These are phyloP conservation scores for Speleostelium caveatum DNA, from an alignment of 78 protist species.

Conservation along the genomic window DNA sequence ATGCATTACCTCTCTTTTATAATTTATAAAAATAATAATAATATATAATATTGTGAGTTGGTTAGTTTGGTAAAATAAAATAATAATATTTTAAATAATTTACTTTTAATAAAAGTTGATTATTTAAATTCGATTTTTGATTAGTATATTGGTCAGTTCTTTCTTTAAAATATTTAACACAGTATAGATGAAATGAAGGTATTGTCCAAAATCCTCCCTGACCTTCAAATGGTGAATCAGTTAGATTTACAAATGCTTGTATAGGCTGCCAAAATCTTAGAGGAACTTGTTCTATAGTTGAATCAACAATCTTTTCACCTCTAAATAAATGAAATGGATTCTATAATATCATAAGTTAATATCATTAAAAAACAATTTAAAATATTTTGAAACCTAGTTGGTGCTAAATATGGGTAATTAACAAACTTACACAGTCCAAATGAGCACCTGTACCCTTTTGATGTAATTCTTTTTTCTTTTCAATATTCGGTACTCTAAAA, in stretches of 20 bases:
- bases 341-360: neutral
- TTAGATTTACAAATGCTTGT: slow-evolving; percentile 51
- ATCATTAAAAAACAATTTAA: neutral
- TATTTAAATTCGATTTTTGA: neutral
- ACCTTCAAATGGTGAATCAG: slow-evolving; percentile 1
- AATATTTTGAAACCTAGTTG: too few relatives aligned
- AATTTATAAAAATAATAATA: too few relatives aligned
- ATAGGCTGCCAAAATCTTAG: slow-evolving; percentile 76
- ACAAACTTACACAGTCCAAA: slow-evolving; percentile 50
- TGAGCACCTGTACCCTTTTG: slow-evolving; percentile 74
- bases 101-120: neutral
- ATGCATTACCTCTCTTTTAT: slow-evolving; percentile 74
- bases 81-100: too few relatives aligned
- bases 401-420: too few relatives aligned
- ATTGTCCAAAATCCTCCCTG: slow-evolving; percentile 79
- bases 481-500: slow-evolving; percentile 35
- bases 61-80: too few relatives aligned
- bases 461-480: neutral
- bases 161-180: slow-evolving; percentile 28
- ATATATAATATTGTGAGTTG: neutral
- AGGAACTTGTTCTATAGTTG: slow-evolving; percentile 10
- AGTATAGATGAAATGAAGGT: slow-evolving; percentile 39
- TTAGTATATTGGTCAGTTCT: too few relatives aligned
- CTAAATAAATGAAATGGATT: slow-evolving; percentile 68
- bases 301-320: slow-evolving; percentile 6